Base-by-base conservation (phyloP, 1,139 yeast genomes). In the Scheffersomyces illinoinensis region DNA sequence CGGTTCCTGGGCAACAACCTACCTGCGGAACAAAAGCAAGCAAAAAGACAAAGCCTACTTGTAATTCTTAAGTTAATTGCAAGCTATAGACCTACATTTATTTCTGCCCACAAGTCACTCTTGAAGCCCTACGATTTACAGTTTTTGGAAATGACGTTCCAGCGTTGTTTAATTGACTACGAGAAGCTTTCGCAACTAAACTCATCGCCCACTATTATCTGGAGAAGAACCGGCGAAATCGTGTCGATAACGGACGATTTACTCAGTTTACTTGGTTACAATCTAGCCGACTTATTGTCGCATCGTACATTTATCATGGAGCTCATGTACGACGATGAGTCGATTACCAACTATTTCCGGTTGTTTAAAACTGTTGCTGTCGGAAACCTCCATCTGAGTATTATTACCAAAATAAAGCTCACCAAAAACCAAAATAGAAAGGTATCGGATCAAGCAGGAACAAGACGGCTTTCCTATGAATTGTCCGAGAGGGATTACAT, bases 191-290 rank as follows among this genome's bases (percentile, higher is more conserved):
- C 87, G 47, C 85, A 88, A 26, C 70, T 84, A 63, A 83, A 85
- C 57, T 83, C 87, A 50, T 84, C 89, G 1, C 93, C 93, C 1
- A 86, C 92, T 4, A 85, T 89, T 12, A 88, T 89, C 63, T 89
- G 93, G 93, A 78, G 93, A 66, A 76, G 93, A 53, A 87, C 93
- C 0, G 93, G 93, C 6, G 93, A 89, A 68, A 85, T 89, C 50
- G 91, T 88, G 12, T 88, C 88, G 18, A 83, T 88, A 26, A 86
- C 91, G 7, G 86, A 87, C 61, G 93, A 89, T 65, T 81, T 89
- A 66, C 81, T 87, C 19, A 83, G 87, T 18, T 74, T 89, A 61
- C 81, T 91, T n/a, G 89, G 90, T 1, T 79, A 82, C 66, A 77
- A 79, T 52, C 68, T 79, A 58, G 76, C 77, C 61, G 83, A 84